Evolutionary conservation across 768 basidiomycete species (phyloP).

Genomic region (Cyclocybe cylindracea): DNA sequence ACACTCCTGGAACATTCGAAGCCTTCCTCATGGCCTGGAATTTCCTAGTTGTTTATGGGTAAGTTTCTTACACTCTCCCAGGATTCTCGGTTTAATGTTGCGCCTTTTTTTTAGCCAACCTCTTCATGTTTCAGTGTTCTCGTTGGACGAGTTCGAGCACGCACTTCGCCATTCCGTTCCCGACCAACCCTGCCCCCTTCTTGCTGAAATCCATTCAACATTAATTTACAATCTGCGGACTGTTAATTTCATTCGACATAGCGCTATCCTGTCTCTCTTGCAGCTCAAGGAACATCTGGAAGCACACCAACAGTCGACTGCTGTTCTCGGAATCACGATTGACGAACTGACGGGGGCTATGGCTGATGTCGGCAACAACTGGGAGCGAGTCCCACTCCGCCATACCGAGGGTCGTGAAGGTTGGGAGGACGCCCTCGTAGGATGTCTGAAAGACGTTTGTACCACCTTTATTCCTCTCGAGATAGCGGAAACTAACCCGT

Average conservation of each 20-base stretch:
- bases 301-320: conserved; percentile 42
- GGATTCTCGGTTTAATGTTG: conserved; percentile 9
- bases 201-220: conserved; percentile 86
- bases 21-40: conserved; percentile 91
- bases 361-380: conserved; percentile 83
- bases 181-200: conserved; percentile 73
- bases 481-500: not conserved
- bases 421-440: conserved; percentile 91
- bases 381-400: conserved; percentile 78
- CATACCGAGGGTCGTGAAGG: conserved; percentile 75
- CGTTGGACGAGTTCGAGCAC: conserved; percentile 90
- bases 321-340: conserved; percentile 55
- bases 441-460: conserved; percentile 88
- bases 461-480: conserved; percentile 1
- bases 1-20: conserved; percentile 69
- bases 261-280: conserved; percentile 69
- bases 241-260: conserved; percentile 73
- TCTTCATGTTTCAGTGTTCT: conserved; percentile 82
- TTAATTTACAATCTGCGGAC: conserved; percentile 91
- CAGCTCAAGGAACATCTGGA: conserved; percentile 42
- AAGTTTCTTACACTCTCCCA: conserved; percentile 23
- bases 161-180: conserved; percentile 74
- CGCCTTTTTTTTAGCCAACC: conserved; percentile 62
- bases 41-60: conserved; percentile 94
- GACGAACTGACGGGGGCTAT: conserved; percentile 67